Evolutionary conservation across 1,284 basidiomycete genomes (phyloP), one percentile per base, ranked within the genome.

Genomic region (Papiliotrema fonsecae): DNA sequence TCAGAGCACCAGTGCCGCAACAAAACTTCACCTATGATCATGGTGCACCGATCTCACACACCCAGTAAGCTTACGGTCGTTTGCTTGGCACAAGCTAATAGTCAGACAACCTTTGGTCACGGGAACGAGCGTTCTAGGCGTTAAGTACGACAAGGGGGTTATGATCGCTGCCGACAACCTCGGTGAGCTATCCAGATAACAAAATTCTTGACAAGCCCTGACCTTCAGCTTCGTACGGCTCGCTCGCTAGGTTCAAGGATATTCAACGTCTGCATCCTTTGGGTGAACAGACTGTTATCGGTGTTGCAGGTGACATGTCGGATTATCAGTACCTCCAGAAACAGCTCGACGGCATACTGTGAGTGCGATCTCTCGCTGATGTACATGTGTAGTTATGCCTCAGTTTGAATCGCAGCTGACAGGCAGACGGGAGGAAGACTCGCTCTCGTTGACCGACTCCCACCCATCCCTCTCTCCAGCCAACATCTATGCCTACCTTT

Each of bases 81-180:
- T 19, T n/a, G 19, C 11, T n/a, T 27, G n/a, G 34, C 3, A n/a
- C 6, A 21, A 45, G 42, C 39, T 31, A 35, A 34, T 24, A 14
- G 10, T 21, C 44, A 91, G 88, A 65, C 88, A 94, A 65, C 94
- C 96, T 6, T 86, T 98, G 56, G 91, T 97, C 14, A 98, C 94
- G 0, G 96, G 94, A 60, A 96, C 94, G 4, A 93, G 88, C 49
- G 90, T 98, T 7, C 80, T 98, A 32, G 96, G 87, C 6, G 79
- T 98, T 70, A 88, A 88, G 74, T 98, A 83, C 81, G 91, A 93
- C 72, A 91, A 90, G 63, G 94, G 96, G 2, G 84, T 98, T 59
- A 97, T 99, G 90, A 84, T 99, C 77, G 92, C 96, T n/a, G 90
- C 96, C 30, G 94, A 99, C 78, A 97, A 87, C 62, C 85, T 98